Evolutionary conservation across 2,329 filamentous ascomycete genomes (phyloP), one percentile per base, ranked within the genome.

Genomic region (Neopestalotiopsis sp.): DNA sequence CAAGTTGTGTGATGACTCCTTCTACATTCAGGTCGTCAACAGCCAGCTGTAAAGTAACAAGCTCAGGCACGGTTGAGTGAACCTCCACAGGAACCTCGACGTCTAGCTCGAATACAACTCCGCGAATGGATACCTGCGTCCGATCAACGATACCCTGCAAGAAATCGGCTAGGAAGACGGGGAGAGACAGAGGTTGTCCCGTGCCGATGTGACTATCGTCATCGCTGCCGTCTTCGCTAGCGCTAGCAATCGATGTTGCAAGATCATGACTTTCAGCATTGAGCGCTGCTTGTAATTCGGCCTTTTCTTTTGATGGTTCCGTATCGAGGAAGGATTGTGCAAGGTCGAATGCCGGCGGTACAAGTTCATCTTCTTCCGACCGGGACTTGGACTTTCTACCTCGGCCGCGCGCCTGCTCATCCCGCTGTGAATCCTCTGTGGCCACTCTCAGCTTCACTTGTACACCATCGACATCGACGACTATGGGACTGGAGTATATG

Each of bases 401-500:
- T 72, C 69, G 72, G 61, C 67, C 70, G 73, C 71, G 69, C 65
- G 68, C 76, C 66, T 73, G 73, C 74, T 71, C 72, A 74, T 75
- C 73, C 69, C 75, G 77, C 63, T 73, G 79, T 74, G 75, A 80
- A 12, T 80, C 78, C 57, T 82, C 79, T 70, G 81, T 75, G 74
- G 83, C 74, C 42, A 94, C 83, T 73, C 85, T 86, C 30, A 93
- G 76, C 70, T 90, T 87, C 40, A 97, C 87, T 72, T 95, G 89
- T 70, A 98, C 89, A 24, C 94, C 94, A 74, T 95, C 90, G 28
- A 95, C 87, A 76, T 97, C 93, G 74, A 95, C 89, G 38, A 88
- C 85, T 77, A 98, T 97, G 34, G 94, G 91, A 73, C 92, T 95
- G 66, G 90, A 92, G 79, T 95, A 94, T 73, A 98, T 91, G 79